These are phyloP conservation scores for Crithidia sp. DNA, from an alignment of 208 protist species.

Conservation along the genomic window DNA sequence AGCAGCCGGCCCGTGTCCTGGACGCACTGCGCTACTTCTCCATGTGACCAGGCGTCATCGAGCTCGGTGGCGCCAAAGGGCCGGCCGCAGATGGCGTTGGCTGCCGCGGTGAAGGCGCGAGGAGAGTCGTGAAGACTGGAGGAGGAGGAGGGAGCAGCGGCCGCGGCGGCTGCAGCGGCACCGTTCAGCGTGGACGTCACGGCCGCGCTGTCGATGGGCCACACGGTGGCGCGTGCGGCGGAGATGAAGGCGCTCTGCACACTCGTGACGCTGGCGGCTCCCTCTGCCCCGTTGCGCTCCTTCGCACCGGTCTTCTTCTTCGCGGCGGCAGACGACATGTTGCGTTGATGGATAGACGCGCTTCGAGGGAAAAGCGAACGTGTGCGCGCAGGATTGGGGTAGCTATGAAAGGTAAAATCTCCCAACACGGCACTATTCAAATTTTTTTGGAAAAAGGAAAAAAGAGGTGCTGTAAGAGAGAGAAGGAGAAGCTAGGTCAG, in stretches of 20 bases:
- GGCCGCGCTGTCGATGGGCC: constrained; percentile 3
- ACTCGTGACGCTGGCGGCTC: not conserved
- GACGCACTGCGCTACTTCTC: not conserved
- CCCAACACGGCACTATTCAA: too few species aligned
- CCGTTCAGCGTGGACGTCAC: not conserved
- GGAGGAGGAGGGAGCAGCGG: not conserved
- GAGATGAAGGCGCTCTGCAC: constrained; percentile 30
- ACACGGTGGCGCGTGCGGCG: constrained; percentile 27
- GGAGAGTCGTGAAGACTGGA: not conserved
- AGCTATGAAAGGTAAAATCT: too few species aligned
- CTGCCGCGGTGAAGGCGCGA: constrained; percentile 25
- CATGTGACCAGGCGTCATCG: constrained; percentile 9
- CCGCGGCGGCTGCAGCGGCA: not conserved
- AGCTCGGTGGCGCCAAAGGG: constrained; percentile 13
- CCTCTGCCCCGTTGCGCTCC: constrained; percentile 15
- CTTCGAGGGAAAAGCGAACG: too few species aligned
- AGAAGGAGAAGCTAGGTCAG: too few species aligned
- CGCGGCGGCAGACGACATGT: constrained; percentile 3
- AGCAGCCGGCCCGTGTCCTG: not conserved
- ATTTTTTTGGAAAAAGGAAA: too few species aligned
- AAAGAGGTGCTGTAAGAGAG: too few species aligned
- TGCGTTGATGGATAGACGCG: too few species aligned
- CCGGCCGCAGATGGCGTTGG: constrained; percentile 27
- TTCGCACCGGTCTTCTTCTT: constrained; percentile 28
- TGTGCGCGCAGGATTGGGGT: too few species aligned